Base-by-base conservation (phyloP, 2,329 filamentous ascomycete species). In the Aureobasidium sp. region DNA sequence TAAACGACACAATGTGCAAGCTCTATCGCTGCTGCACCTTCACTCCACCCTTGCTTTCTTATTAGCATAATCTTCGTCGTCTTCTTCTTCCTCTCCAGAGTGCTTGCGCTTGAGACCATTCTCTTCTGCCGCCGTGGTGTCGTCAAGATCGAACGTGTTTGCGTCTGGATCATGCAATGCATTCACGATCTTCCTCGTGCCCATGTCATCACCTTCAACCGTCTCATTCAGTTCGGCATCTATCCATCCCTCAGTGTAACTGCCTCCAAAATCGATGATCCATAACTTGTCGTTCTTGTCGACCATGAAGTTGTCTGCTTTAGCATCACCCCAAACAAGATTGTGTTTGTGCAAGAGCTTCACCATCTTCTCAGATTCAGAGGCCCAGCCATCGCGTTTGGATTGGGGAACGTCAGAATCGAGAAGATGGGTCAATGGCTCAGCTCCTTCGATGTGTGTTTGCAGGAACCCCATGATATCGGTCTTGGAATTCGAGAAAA, bases 241-340 rank as follows among this genome's bases (percentile, higher is more conserved):
- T 6, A 61, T 21, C 47, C 47, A 61, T 3, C 49, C 47, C 8
- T 52, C 49, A 11, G 49, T 61, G 21, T 53, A 61, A 25, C 39
- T 53, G 4, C 58, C 58, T 29, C 58, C 58, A 21, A 61, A 61
- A 27, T 61, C 58, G 16, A 61, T 61, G 13, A 61, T 53, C 58
- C 58, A 61, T 2, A 53, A 10, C 7, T 53, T 36, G 5, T 45
- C 58, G 5, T 61, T 32, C 21, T 52, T 42, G 29, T 61, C 58
- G 2, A 75, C 71, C 66, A 76, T 65, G 67, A 76, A 73, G 48
- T 76, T 76, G 60, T 75, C 73, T 7, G 73, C 70, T 65, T 76
- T 75, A 1, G 71, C 73, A 53, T 76, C 74, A 15, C 74, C 74
- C 73, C 73, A 76, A 2, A 74, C 63, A 25, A 76, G 70, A 16